Conservation (phyloP, 164 flowering plant species). For the Piper longum region DNA sequence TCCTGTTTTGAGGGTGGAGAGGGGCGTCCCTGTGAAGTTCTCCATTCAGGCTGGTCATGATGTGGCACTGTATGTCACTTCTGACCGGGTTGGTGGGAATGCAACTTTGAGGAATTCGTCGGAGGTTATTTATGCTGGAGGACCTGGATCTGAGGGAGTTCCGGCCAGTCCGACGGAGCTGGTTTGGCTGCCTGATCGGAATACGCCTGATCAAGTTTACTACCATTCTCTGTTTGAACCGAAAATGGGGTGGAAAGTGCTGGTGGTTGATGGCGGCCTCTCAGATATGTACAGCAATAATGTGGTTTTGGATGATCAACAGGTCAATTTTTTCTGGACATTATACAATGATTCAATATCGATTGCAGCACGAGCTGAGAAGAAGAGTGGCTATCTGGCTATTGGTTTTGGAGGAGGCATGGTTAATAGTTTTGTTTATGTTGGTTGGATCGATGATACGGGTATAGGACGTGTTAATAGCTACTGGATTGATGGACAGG, state of each 20-base stretch:
- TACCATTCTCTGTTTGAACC: constrained; percentile 60
- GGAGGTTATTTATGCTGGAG: constrained; percentile 82
- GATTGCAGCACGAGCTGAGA: constrained; percentile 85
- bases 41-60: constrained; percentile 95
- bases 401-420: constrained; percentile 84
- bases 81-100: constrained; percentile 88
- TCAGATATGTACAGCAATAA: constrained; percentile 92
- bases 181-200: constrained; percentile 77
- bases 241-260: constrained; percentile 97
- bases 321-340: constrained; percentile 89
- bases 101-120: constrained; percentile 63
- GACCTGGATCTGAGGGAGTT: constrained; percentile 78
- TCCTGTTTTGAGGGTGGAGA: constrained; percentile 78
- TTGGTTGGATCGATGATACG: constrained; percentile 70
- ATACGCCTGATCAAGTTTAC: constrained; percentile 85
- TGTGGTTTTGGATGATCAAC: constrained; percentile 90
- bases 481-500: constrained; percentile 84
- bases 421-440: constrained; percentile 86
- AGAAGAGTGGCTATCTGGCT: constrained; percentile 89
- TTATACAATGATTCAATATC: constrained; percentile 54
- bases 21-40: constrained; percentile 88
- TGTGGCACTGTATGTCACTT: constrained; percentile 82
- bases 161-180: constrained; percentile 73
- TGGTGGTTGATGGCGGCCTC: constrained; percentile 95
- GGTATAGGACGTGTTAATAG: constrained; percentile 68